phyloP scores from a whole-genome alignment of 2,329 filamentous ascomycete genomes.

The Beauveria brongniartii region DNA sequence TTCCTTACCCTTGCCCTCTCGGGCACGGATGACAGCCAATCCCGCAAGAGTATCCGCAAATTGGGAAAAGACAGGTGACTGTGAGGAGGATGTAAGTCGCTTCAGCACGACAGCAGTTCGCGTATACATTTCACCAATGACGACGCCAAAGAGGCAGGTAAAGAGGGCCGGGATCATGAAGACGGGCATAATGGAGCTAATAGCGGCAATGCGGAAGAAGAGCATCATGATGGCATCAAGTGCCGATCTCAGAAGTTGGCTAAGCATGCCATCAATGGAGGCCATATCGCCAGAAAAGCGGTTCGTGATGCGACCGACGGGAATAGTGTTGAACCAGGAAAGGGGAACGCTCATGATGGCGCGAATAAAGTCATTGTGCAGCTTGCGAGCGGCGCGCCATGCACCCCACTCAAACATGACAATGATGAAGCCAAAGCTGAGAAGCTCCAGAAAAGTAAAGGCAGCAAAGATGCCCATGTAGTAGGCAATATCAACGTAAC shows the following conservation, averaged over 20 bases:
- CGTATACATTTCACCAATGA: slow-evolving; percentile 43
- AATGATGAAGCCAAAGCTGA: slow-evolving; percentile 34
- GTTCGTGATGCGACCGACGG: slow-evolving; percentile 45
- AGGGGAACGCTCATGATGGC: slow-evolving; percentile 46
- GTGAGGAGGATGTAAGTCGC: slow-evolving; percentile 35
- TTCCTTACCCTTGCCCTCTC: slow-evolving; percentile 36
- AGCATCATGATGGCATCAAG: slow-evolving; percentile 35
- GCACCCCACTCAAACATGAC: slow-evolving; percentile 45
- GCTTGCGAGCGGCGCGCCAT: slow-evolving; percentile 45
- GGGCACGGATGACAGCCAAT: slow-evolving; percentile 42
- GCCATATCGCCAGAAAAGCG: slow-evolving; percentile 49
- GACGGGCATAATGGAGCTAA: slow-evolving; percentile 43
- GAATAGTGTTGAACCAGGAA: slow-evolving; percentile 48
- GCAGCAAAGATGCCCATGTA: slow-evolving; percentile 46
- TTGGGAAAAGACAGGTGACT: slow-evolving; percentile 49
- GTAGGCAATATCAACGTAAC: slow-evolving; percentile 37
- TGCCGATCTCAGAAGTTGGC: slow-evolving; percentile 34
- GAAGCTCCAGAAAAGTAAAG: slow-evolving; percentile 34
- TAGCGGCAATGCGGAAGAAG: slow-evolving; percentile 37
- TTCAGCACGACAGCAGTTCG: slow-evolving; percentile 40
- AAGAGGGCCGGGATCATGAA: slow-evolving; percentile 39
- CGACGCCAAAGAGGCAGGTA: slow-evolving; percentile 36
- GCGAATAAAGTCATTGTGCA: slow-evolving; percentile 45
- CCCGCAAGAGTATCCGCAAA: slow-evolving; percentile 46
- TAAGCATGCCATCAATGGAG: slow-evolving; percentile 43